Percentiles rank a stretch among this genome's conserved stretches.
These are phyloP conservation scores for Leptomonas pyrrhocoris DNA, from an alignment of 208 protist genomes.

Conservation along the genomic window DNA sequence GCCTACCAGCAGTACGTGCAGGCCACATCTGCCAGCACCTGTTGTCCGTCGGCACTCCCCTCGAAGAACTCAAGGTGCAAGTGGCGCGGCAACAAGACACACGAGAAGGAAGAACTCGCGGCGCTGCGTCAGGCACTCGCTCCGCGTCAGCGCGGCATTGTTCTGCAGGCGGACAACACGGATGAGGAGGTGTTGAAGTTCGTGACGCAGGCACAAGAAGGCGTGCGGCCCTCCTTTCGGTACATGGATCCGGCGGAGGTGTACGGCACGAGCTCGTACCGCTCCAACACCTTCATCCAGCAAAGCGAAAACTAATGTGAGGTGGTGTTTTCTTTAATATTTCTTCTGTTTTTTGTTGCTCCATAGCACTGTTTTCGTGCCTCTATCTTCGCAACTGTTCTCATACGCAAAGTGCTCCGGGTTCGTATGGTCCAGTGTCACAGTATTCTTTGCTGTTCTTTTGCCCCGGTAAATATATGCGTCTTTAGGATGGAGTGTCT, in stretches of 20 bases:
- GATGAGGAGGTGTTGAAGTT: conserved; percentile 12
- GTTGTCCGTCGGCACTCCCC: not conserved
- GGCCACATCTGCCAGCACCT: not conserved
- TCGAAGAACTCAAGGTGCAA: not conserved
- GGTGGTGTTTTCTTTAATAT: no score
- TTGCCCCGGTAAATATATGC: no score
- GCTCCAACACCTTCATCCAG: conserved; percentile 5
- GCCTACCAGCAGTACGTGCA: conserved; percentile 27
- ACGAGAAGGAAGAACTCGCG: not conserved
- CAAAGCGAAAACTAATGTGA: no score
- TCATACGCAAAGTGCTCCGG: no score
- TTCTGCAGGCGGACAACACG: conserved; percentile 4
- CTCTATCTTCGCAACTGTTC: no score
- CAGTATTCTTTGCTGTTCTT: no score
- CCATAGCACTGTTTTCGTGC: no score
- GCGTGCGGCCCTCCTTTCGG: conserved; percentile 19
- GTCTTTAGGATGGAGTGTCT: no score
- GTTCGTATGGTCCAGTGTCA: no score
- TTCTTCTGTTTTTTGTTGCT: no score
- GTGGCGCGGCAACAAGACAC: not conserved
- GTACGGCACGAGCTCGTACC: conserved; percentile 26
- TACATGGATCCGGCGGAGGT: conserved; percentile 20
- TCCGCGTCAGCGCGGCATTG: conserved; percentile 15
- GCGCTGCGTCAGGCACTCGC: not conserved
- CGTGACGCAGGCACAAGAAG: not conserved